These are phyloP conservation scores for Yamadazyma jaroonii DNA, from an alignment of 1,139 yeast genomes.

Conservation along the genomic window DNA sequence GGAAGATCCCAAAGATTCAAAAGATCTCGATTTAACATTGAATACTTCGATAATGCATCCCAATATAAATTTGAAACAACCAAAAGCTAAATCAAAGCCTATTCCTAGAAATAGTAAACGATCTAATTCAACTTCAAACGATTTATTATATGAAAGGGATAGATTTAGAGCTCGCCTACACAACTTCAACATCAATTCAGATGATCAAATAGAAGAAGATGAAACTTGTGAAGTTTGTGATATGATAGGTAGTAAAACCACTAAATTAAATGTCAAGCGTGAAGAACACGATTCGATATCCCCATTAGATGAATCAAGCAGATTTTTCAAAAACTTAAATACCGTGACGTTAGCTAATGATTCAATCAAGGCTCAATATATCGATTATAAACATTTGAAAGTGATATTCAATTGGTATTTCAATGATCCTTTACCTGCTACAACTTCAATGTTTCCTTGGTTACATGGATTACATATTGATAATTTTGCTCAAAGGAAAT, in stretches of 20 bases:
- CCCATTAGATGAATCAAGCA: slow-evolving; percentile 26
- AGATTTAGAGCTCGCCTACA: slow-evolving; percentile 42
- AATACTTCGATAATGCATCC: not conserved
- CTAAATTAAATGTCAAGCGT: slow-evolving; percentile 27
- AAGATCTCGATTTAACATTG: slow-evolving; percentile 1
- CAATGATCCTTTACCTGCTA: slow-evolving; percentile 59
- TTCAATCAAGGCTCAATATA: slow-evolving; percentile 18
- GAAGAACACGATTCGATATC: slow-evolving; percentile 11
- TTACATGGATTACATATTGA: slow-evolving; percentile 67
- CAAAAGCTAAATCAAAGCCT: not conserved
- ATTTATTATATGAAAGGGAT: slow-evolving; percentile 41
- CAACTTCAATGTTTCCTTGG: slow-evolving; percentile 83
- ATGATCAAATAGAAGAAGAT: slow-evolving; percentile 19
- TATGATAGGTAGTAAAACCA: slow-evolving; percentile 36
- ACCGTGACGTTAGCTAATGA: not conserved
- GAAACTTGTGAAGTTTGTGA: slow-evolving; percentile 43
- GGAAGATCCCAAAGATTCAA: slow-evolving; percentile 5
- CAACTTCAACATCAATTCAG: slow-evolving; percentile 24
- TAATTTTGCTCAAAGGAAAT: slow-evolving; percentile 49
- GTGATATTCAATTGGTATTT: slow-evolving; percentile 46
- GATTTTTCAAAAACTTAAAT: slow-evolving; percentile 15
- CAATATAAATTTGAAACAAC: not conserved
- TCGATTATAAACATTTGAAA: slow-evolving; percentile 28
- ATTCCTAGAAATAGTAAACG: slow-evolving; percentile 23
- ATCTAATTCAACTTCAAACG: slow-evolving; percentile 43